A percentile compares a stretch with the other conserved stretches of the same genome.
Conservation (phyloP, 129 eudicot species). For the Pittosporum tobira region DNA sequence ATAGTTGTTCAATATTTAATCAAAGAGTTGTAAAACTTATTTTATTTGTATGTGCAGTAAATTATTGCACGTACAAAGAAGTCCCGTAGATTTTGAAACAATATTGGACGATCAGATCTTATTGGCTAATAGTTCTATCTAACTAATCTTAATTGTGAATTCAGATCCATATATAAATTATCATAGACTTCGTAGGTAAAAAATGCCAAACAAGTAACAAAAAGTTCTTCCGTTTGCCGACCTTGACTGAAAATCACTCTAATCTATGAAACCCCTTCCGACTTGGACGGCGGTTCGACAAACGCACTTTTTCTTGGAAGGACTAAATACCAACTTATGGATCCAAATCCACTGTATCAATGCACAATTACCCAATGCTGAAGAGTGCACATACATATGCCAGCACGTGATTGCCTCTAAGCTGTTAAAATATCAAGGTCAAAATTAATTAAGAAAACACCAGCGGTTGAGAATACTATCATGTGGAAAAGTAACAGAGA, state of each 20-base stretch:
- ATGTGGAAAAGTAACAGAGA: neutral
- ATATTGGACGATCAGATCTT: too few relatives aligned
- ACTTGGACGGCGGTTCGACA: constrained; percentile 2
- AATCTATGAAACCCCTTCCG: constrained; percentile 1
- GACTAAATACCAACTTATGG: constrained; percentile 17
- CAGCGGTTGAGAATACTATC: neutral
- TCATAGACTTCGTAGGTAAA: too few relatives aligned
- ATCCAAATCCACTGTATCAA: constrained; percentile 9
- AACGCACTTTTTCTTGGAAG: constrained; percentile 1
- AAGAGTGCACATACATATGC: constrained; percentile 30
- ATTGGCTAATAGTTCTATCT: too few relatives aligned
- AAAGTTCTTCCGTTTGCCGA: neutral
- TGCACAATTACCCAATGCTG: constrained; percentile 25
- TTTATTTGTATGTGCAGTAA: too few relatives aligned
- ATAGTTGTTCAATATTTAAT: too few relatives aligned
- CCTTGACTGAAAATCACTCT: constrained; percentile 2
- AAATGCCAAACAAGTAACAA: neutral
- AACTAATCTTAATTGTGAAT: too few relatives aligned
- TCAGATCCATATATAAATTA: too few relatives aligned
- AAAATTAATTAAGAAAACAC: neutral
- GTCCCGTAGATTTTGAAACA: too few relatives aligned
- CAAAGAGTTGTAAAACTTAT: too few relatives aligned
- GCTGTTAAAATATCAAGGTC: neutral
- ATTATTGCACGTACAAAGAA: too few relatives aligned
- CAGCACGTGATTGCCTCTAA: constrained; percentile 36